Percentiles rank a stretch among this genome's conserved stretches.
phyloP scores from a whole-genome alignment of 2,329 filamentous ascomycete genomes.

The Penicillium sp. region DNA sequence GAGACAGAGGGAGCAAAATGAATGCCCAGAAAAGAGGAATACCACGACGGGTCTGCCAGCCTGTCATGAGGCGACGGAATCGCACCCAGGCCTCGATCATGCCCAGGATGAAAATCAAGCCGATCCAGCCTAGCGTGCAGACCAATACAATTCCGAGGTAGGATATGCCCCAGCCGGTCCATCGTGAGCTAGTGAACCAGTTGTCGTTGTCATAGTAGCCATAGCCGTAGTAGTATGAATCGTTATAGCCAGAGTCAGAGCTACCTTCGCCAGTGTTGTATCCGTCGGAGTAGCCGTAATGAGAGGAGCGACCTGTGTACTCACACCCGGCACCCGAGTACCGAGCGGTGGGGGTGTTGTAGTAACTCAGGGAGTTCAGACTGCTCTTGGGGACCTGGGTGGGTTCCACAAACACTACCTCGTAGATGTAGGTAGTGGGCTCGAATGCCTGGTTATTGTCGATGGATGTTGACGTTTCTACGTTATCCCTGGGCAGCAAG shows the following conservation, averaged over 20 bases:
- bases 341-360: conserved; percentile 12
- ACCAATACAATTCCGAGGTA: conserved; percentile 27
- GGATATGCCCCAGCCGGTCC: conserved; percentile 21
- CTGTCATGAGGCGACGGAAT: conserved; percentile 34
- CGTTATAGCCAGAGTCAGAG: not conserved
- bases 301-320: conserved; percentile 1
- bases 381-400: conserved; percentile 27
- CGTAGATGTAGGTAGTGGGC: conserved; percentile 26
- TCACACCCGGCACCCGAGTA: conserved; percentile 17
- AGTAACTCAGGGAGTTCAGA: conserved; percentile 22
- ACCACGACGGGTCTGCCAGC: conserved; percentile 35
- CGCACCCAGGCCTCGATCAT: conserved; percentile 32
- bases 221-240: not conserved
- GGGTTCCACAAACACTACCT: conserved; percentile 28
- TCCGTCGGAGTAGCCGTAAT: not conserved
- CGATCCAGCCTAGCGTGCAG: conserved; percentile 28
- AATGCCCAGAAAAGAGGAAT: conserved; percentile 32
- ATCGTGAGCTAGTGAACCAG: conserved; percentile 24
- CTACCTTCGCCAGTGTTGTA: not conserved
- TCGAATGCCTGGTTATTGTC: conserved; percentile 24
- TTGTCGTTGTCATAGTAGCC: conserved; percentile 2
- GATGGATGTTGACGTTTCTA: conserved; percentile 21
- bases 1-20: conserved; percentile 20
- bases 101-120: conserved; percentile 26
- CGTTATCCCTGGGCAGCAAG: conserved; percentile 22